phyloP scores from a whole-genome alignment of 2,329 filamentous ascomycete genomes.

The Diaporthe velutina region DNA sequence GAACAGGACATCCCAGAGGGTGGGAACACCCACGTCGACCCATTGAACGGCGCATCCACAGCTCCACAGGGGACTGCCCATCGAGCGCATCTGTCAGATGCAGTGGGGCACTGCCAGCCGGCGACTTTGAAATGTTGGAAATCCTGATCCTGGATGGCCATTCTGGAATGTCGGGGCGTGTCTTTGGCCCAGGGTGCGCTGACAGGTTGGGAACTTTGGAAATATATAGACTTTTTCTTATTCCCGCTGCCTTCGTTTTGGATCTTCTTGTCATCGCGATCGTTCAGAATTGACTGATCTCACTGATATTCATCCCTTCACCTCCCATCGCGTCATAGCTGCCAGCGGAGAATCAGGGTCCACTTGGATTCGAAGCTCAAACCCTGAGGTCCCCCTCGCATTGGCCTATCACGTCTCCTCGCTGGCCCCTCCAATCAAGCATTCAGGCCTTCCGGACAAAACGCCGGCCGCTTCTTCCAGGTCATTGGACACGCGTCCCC shows the following conservation, averaged over 20 bases:
- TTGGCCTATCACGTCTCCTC: not conserved
- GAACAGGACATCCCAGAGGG: not conserved
- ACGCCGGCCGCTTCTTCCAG: not conserved
- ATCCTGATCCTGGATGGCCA: not conserved
- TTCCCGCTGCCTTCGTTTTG: not conserved
- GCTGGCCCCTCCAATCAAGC: not conserved
- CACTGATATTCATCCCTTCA: not conserved
- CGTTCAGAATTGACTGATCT: too few relatives aligned
- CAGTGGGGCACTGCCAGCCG: not conserved
- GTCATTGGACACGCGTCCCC: not conserved
- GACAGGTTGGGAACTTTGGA: not conserved
- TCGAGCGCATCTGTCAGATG: constrained; percentile 12
- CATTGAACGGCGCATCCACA: not conserved
- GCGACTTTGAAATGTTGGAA: not conserved
- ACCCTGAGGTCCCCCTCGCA: not conserved
- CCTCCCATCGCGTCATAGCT: not conserved
- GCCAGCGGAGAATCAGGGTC: not conserved
- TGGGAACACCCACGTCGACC: not conserved
- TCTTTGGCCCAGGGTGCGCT: not conserved
- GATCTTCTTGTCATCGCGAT: not conserved
- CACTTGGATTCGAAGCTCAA: not conserved
- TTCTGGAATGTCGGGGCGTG: too few relatives aligned
- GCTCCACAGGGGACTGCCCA: not conserved
- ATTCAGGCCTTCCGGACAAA: not conserved
- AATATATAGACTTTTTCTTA: not conserved